phyloP scores from a whole-genome alignment of 306 rosid species.

The Begonia masoniana region DNA sequence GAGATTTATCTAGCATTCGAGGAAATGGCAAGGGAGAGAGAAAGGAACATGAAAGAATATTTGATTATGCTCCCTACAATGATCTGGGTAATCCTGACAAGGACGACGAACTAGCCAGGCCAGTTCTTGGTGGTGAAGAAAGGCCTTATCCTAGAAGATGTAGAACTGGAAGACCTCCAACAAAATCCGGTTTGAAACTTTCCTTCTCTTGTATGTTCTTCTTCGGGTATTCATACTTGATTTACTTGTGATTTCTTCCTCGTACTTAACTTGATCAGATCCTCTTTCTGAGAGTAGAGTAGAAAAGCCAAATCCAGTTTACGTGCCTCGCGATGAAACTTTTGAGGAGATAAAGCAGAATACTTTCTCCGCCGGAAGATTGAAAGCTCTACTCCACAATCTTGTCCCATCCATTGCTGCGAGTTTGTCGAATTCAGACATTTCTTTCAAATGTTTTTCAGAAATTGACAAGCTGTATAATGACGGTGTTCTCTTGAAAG shows the following conservation, averaged over 20 bases:
- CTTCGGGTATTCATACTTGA: not conserved
- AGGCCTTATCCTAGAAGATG: conserved; percentile 91
- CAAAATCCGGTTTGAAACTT: conserved; percentile 30
- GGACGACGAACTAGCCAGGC: conserved; percentile 57
- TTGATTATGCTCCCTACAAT: conserved; percentile 73
- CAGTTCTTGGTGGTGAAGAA: conserved; percentile 39
- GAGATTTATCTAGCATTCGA: conserved; percentile 58
- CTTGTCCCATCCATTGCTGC: conserved; percentile 76
- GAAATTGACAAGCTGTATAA: conserved; percentile 79
- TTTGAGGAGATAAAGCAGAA: conserved; percentile 82
- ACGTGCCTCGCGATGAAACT: conserved; percentile 89
- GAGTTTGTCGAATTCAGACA: conserved; percentile 63
- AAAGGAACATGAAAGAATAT: conserved; percentile 63
- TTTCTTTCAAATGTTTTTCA: conserved; percentile 68
- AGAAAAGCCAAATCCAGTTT: conserved; percentile 93
- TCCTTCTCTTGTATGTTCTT: not conserved
- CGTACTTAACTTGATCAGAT: conserved; percentile 27
- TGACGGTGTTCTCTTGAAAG: conserved; percentile 59
- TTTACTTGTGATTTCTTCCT: not conserved
- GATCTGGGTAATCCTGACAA: conserved; percentile 89
- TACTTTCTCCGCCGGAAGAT: conserved; percentile 75
- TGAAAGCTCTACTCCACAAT: conserved; percentile 87
- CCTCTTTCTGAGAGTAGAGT: conserved; percentile 60
- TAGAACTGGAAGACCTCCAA: conserved; percentile 68
- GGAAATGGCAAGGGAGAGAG: conserved; percentile 50